Evolutionary conservation across 768 basidiomycete genomes (phyloP).

Genomic region (Lenzites betulinus): DNA sequence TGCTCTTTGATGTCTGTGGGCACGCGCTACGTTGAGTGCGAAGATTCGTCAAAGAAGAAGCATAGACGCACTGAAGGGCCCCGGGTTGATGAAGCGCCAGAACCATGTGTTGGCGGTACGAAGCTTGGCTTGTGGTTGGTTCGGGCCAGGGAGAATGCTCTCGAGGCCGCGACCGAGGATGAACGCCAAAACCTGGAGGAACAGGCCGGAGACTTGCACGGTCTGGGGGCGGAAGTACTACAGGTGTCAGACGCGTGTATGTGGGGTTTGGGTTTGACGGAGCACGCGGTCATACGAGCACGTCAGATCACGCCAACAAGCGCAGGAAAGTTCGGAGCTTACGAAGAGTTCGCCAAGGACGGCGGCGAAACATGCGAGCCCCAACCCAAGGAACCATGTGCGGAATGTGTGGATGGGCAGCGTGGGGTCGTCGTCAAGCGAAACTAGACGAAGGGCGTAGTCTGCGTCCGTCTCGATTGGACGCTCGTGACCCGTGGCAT

Average conservation of each 20-base stretch:
- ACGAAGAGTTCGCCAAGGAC: constrained; percentile 49
- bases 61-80: constrained; percentile 24
- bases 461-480: constrained; percentile 53
- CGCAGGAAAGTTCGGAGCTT: constrained; percentile 19
- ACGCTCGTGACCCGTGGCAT: constrained; percentile 48
- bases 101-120: constrained; percentile 32
- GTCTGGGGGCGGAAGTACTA: constrained; percentile 29
- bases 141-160: constrained; percentile 28
- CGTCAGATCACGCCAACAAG: constrained; percentile 8
- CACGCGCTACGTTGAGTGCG: neutral
- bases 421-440: constrained; percentile 49
- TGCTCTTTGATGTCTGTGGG: constrained; percentile 40
- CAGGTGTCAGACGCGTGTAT: neutral
- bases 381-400: constrained; percentile 34
- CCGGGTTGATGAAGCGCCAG: constrained; percentile 34
- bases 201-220: constrained; percentile 25
- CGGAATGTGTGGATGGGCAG: constrained; percentile 33
- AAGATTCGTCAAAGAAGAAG: neutral
- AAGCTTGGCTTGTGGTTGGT: constrained; percentile 6
- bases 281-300: neutral
- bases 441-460: constrained; percentile 50
- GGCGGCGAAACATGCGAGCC: constrained; percentile 36
- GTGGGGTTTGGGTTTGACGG: neutral
- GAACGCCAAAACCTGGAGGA: constrained; percentile 30
- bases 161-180: constrained; percentile 31